Evolutionary conservation across 2,329 filamentous ascomycete genomes (phyloP).

Genomic region (Penicillium corylophilum): DNA sequence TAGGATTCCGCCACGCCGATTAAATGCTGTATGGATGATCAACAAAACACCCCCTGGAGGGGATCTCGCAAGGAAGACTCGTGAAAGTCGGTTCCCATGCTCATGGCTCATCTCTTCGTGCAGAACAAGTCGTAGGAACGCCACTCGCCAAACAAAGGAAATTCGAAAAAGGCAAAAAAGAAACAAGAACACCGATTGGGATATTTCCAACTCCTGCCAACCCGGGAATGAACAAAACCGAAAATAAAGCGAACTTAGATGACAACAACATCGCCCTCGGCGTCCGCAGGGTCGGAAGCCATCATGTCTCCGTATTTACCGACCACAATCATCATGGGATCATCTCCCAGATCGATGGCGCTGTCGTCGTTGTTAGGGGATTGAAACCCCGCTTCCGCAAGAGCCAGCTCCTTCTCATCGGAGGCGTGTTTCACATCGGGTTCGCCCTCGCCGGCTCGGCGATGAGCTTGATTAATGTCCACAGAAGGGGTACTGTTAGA

Average conservation of each 20-base stretch:
- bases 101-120: conserved; percentile 29
- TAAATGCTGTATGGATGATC: conserved; percentile 25
- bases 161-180: conserved; percentile 19
- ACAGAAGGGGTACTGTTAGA: conserved; percentile 18
- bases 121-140: conserved; percentile 18
- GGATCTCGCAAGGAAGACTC: conserved; percentile 15
- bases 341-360: conserved; percentile 65
- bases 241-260: conserved; percentile 32
- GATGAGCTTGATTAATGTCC: conserved; percentile 17
- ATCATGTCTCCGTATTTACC: conserved; percentile 49
- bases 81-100: conserved; percentile 17
- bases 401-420: conserved; percentile 45
- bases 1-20: conserved; percentile 19
- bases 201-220: conserved; percentile 27
- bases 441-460: conserved; percentile 17
- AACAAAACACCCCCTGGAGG: conserved; percentile 4
- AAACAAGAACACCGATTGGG: conserved; percentile 23
- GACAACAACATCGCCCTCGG: conserved; percentile 47
- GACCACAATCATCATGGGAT: conserved; percentile 43
- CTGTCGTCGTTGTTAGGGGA: conserved; percentile 63
- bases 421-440: conserved; percentile 21
- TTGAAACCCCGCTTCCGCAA: conserved; percentile 41
- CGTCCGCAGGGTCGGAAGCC: conserved; percentile 46
- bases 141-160: conserved; percentile 19
- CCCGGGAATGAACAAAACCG: conserved; percentile 13